These are phyloP conservation scores for Trichoderma semiorbis DNA, from an alignment of 2,329 filamentous ascomycete genomes.

Conservation along the genomic window DNA sequence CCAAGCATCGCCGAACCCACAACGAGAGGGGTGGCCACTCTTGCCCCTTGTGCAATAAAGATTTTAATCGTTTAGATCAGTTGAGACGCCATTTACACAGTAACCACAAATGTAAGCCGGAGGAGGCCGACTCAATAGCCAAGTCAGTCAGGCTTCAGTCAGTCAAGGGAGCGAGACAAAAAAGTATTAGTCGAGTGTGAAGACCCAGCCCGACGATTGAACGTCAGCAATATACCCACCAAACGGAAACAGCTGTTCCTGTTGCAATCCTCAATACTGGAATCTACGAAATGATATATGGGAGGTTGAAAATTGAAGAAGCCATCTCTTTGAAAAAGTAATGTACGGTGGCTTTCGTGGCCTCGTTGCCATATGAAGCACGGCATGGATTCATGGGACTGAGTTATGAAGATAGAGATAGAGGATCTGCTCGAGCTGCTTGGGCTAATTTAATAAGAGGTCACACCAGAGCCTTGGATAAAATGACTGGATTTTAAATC, in stretches of 20 bases:
- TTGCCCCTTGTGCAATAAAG: constrained; percentile 53
- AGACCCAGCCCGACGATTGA: background rate
- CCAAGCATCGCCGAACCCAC: constrained; percentile 63
- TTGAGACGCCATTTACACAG: constrained; percentile 48
- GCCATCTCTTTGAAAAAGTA: background rate
- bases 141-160: background rate
- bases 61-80: constrained; percentile 60
- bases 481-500: background rate
- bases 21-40: constrained; percentile 49
- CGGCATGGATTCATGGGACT: background rate
- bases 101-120: constrained; percentile 16
- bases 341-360: background rate
- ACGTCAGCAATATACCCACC: background rate
- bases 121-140: constrained; percentile 5
- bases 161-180: background rate
- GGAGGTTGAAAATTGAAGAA: background rate
- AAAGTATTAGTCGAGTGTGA: background rate
- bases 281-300: background rate
- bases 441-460: background rate
- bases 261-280: background rate
- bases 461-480: background rate
- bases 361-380: background rate
- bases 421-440: background rate
- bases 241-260: background rate
- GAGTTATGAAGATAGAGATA: background rate